Base-by-base conservation (phyloP, 164 flowering plant genomes). In the Nelumbo lutea region DNA sequence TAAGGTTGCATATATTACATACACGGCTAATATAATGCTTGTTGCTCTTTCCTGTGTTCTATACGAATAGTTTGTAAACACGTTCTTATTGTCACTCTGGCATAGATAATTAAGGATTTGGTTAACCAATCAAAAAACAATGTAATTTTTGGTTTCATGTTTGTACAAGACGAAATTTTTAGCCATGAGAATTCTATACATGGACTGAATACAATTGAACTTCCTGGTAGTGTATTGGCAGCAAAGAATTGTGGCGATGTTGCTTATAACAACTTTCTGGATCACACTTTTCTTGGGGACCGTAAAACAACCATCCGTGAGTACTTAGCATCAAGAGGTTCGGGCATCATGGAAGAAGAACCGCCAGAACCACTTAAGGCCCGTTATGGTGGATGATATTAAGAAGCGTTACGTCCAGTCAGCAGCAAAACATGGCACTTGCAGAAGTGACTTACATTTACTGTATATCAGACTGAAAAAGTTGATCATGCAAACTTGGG, bases 291-390 rank as follows among this genome's bases (percentile, higher is more conserved):
- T 67, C 91, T 93, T 45, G 93, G 82, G 42, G 86, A 93, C 68
- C 90, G 96, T 39, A 82, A 66, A 73, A 89, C 96, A 68, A 87
- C 90, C 42, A 85, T 90, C 68, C 88, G 90, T 1, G 73, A 85
- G 57, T 85, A 89, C 78, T 80, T 93, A 65, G 83, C 79, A 1
- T 83, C 88, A 15, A 71, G 79, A 43, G 98, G 96, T 48, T 79
- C 89, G 39, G 90, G 93, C 56, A 90, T 93, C 75, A 93, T 90
- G 96, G 96, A 89, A 79, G 98, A 93, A 72, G 96, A 90, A 71
- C 98, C 95, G 62, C 96, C 98, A 6, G 91, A 85, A 72, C 63
- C 79, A 44, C 80, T 93, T 50, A 93, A 82, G 81, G 65, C 66
- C 42, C 86, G 95, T 5, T 93, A 93, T 69, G 93, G 89, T 59